phyloP scores from a whole-genome alignment of 352 stramenopile genomes.

The Pseudoperonospora humuli region DNA sequence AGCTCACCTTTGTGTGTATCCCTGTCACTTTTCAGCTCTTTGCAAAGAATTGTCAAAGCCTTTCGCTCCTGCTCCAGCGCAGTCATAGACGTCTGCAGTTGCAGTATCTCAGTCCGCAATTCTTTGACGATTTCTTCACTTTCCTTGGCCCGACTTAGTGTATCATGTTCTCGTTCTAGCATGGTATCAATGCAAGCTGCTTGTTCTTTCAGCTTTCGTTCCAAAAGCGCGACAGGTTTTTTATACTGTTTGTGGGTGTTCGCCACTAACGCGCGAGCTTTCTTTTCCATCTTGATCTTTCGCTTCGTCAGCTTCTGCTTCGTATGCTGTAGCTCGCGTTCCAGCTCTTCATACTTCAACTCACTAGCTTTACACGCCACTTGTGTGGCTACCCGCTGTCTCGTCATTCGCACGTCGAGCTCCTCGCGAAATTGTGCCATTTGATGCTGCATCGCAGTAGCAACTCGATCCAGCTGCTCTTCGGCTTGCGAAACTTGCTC shows the following conservation, averaged over 20 bases:
- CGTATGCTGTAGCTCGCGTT: constrained; percentile 16
- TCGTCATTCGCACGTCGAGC: constrained; percentile 18
- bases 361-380: constrained; percentile 24
- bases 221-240: constrained; percentile 6
- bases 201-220: constrained; percentile 16
- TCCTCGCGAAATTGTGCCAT: constrained; percentile 23
- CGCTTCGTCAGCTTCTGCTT: constrained; percentile 28
- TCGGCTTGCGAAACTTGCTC: constrained; percentile 13
- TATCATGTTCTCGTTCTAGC: constrained; percentile 10
- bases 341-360: constrained; percentile 17
- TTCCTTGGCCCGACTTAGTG: constrained; percentile 9
- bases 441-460: constrained; percentile 32
- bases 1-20: constrained; percentile 9
- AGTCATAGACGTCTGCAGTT: constrained; percentile 4
- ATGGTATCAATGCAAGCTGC: constrained; percentile 9
- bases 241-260: constrained; percentile 19
- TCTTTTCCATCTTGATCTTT: constrained; percentile 52
- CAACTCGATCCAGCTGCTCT: constrained; percentile 16
- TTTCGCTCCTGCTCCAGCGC: constrained; percentile 17
- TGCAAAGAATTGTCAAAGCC: constrained; percentile 3
- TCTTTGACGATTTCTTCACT: constrained; percentile 11
- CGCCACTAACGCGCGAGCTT: constrained; percentile 28
- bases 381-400: constrained; percentile 23
- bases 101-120: constrained; percentile 13
- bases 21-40: constrained; percentile 24